Evolutionary conservation across 1,284 basidiomycete genomes (phyloP), one percentile per base, ranked within the genome.

Genomic region (Moniliella sp.): DNA sequence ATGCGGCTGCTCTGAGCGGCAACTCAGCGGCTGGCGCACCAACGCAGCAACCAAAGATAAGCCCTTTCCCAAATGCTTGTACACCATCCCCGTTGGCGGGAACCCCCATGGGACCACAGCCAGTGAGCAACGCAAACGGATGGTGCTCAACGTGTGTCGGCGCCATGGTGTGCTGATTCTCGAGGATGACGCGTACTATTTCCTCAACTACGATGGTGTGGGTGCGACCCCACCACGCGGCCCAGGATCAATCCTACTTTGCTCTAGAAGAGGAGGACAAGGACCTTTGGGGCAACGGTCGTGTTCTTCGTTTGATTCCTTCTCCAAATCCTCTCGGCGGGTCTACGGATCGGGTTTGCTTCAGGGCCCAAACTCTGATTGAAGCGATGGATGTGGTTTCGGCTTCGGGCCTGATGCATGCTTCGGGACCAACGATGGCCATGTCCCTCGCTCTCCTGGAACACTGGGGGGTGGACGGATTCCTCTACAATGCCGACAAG

Each of bases 131-230:
- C 71, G 84, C 36, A 76, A 83, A 36, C 69, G 72, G 30, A 77
- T 77, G 50, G 71, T 86, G 4, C 69, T 93, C 15, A 64, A 68
- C 35, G 67, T 93, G 4, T 74, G 77, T 10, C 67, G 69, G 38
- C 69, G 78, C 50, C 70, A 81, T 55, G 69, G 78, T 50, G 70
- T 91, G 45, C 62, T 88, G 32, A 78, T 91, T 47, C 63, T 91
- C n/a, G 83, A 91, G 70, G 78, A 76, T 70, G 39, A 19, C 27
- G 40, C 39, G 1, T 57, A 57, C 35, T 50, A 45, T 37, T 52
- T 46, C 35, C 34, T 57, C 11, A 41, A 43, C 23, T 57, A 56
- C 27, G 39, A 48, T 4, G 47, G 50, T 4, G 34, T 57, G 4
- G 48, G 47, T 7, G 34, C 25, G 21, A 14, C 4, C 5, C 12